phyloP scores from a whole-genome alignment of 305 asterid genomes.

The Petunia hybrid region DNA sequence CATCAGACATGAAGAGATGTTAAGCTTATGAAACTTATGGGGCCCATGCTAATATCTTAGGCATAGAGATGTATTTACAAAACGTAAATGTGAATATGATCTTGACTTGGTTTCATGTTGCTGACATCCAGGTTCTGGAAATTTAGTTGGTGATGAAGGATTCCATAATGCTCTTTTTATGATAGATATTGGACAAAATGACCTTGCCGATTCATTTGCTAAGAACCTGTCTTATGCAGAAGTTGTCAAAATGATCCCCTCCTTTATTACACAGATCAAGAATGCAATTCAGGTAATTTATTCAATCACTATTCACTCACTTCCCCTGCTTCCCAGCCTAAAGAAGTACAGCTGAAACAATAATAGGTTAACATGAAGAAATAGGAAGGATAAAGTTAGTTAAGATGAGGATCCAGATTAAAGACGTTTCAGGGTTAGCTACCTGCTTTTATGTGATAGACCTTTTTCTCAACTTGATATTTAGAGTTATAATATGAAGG shows the following conservation, averaged over 20 bases:
- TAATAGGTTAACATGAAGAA: not conserved
- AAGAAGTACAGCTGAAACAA: not conserved
- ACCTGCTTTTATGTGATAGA: not conserved
- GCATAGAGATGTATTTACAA: no score
- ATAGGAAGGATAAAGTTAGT: not conserved
- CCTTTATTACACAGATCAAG: constrained; percentile 65
- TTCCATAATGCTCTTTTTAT: constrained; percentile 69
- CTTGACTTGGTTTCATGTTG: constrained; percentile 17
- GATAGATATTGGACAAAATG: constrained; percentile 91
- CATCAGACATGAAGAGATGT: not conserved
- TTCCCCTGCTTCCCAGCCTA: not conserved
- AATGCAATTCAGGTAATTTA: constrained; percentile 65
- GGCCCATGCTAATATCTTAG: not conserved
- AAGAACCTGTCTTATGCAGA: constrained; percentile 66
- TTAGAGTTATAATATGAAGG: not conserved
- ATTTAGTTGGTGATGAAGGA: constrained; percentile 52
- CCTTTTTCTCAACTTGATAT: not conserved
- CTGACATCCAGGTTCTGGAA: constrained; percentile 50
- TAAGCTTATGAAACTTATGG: not conserved
- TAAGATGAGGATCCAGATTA: not conserved
- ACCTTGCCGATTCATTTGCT: constrained; percentile 69
- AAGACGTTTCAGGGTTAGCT: not conserved
- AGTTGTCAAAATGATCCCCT: constrained; percentile 70
- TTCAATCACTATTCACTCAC: not conserved
- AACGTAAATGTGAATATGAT: constrained; percentile 3